phyloP scores from a whole-genome alignment of 345 rosid genomes.

The Bretschneidera sinensis region DNA sequence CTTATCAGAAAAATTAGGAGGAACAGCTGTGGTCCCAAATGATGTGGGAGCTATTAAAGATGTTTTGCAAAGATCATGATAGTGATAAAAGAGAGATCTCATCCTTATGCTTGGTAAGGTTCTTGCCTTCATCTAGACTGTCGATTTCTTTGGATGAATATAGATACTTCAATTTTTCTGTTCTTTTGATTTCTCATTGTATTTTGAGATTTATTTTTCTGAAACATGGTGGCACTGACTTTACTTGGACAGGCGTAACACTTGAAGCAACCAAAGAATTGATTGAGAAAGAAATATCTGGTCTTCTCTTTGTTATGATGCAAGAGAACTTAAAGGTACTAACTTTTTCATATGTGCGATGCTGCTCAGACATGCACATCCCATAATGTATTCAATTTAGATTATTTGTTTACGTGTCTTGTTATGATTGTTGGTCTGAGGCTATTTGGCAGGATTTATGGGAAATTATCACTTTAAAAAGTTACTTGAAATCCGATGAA shows the following conservation, averaged over 20 bases:
- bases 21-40: constrained; percentile 76
- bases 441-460: background rate
- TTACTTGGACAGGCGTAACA: constrained; percentile 89
- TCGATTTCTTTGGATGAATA: background rate
- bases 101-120: constrained; percentile 77
- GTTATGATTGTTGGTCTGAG: background rate
- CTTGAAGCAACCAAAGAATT: constrained; percentile 90
- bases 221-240: constrained; percentile 84
- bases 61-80: constrained; percentile 62
- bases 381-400: too few relatives aligned
- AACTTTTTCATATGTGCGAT: background rate
- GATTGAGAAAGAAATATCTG: constrained; percentile 87
- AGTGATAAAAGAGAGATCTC: constrained; percentile 68
- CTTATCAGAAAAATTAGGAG: constrained; percentile 75
- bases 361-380: too few relatives aligned
- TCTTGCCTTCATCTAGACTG: constrained; percentile 9
- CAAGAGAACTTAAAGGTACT: constrained; percentile 91
- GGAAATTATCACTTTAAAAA: too few relatives aligned
- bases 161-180: background rate
- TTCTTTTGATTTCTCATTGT: background rate
- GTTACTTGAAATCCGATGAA: too few relatives aligned
- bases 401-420: background rate
- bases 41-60: constrained; percentile 67
- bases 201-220: constrained; percentile 16
- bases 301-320: constrained; percentile 87